Evolutionary conservation across 2,329 filamentous ascomycete genomes (phyloP), one percentile per base, ranked within the genome.

Genomic region (Chaetomium sp.): DNA sequence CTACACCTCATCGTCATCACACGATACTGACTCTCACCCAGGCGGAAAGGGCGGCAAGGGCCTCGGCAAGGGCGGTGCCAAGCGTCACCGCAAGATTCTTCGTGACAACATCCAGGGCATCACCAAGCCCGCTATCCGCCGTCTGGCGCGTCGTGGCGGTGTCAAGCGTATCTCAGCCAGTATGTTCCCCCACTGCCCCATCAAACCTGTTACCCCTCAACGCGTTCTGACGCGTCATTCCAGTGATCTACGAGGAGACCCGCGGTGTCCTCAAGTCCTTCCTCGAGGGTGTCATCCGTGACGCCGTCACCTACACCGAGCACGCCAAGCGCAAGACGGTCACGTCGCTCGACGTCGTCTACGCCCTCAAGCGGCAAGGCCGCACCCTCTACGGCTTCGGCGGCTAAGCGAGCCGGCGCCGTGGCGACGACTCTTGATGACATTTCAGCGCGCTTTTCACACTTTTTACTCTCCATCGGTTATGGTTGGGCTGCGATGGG

Each of bases 81-180:
- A 97, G 91, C 93, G 93, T 83, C 93, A 97, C 85, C 90, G 94
- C 78, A 97, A 97, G 91, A 97, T 97, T 86, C 87, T 97, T 81
- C 92, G 93, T 83, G 93, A 97, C 90, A 97, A 97, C 91, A 97
- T 97, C 79, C 93, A 97, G 85, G 93, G 93, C 84, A 97, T 97
- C 79, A 97, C 93, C 78, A 97, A 97, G 91, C 93, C 93, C 75
- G 93, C 93, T 76, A 97, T 97, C 83, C 90, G 93, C 77, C 93
- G 93, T 96, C 93, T 97, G 80, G 93, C 93, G 72, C 93, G 93
- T 84, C 93, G 93, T 95, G 93, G 93, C 82, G 93, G 93, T 93
- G 93, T 97, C 87, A 97, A 97, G 92, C 93, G 93, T 96, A 97
- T 97, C 77, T 97, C 93, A 76, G 93, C 93, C 79, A 96, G 89